Conservation (phyloP, 139 green algal genomes). For the Bryopsis sp. region DNA sequence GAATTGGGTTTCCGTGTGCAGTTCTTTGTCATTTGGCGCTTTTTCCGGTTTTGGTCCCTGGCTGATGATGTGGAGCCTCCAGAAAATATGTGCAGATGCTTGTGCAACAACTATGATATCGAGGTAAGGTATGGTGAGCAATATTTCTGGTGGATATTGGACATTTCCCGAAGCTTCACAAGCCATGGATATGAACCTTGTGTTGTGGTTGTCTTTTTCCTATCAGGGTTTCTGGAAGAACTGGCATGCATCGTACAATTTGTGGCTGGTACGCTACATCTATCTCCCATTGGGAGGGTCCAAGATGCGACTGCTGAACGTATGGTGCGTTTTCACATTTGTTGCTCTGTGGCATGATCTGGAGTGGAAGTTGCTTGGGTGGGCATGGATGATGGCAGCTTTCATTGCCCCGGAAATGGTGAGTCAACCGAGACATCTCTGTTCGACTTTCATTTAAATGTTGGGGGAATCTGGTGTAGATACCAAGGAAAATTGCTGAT, state of each 20-base stretch:
- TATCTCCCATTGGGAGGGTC: conserved; percentile 85
- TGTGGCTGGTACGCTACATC: conserved; percentile 85
- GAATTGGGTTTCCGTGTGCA: background rate
- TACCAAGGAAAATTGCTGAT: background rate
- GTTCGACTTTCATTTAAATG: conserved; percentile 4
- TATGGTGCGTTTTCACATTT: conserved; percentile 93
- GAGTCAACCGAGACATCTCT: conserved; percentile 22
- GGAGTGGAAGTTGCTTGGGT: conserved; percentile 67
- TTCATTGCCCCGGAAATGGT: conserved; percentile 63
- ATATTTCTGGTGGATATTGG: no score
- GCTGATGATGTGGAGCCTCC: conserved; percentile 66
- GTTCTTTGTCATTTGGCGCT: conserved; percentile 45
- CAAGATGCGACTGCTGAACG: conserved; percentile 34
- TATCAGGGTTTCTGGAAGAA: conserved; percentile 83
- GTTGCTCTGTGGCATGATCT: conserved; percentile 94
- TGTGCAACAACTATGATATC: conserved; percentile 90
- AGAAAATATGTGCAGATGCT: conserved; percentile 90
- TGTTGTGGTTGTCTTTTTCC: no score
- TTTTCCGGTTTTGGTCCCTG: conserved; percentile 52
- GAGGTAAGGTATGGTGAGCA: conserved; percentile 47
- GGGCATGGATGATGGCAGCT: conserved; percentile 71
- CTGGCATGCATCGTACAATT: conserved; percentile 91
- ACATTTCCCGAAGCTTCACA: background rate
- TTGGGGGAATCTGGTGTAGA: background rate
- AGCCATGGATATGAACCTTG: background rate